phyloP scores from a whole-genome alignment of 2,329 filamentous ascomycete genomes.

The Hortaea werneckii region DNA sequence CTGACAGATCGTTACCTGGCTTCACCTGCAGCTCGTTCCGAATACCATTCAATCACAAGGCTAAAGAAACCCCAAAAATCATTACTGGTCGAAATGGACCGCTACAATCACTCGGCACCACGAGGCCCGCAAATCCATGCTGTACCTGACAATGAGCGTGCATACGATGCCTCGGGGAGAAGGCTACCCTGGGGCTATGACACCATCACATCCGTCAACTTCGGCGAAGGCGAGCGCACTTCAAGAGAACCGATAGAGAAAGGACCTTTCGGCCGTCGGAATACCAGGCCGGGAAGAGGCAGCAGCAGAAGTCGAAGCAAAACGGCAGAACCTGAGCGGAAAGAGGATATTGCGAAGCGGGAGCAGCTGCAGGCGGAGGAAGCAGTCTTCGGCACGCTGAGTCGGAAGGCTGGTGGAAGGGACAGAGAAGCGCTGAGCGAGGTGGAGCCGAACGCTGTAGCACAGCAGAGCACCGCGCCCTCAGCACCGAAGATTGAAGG shows the following conservation, averaged over 20 bases:
- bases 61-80: too few relatives aligned
- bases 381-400: slow-evolving; percentile 33
- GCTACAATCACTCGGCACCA: slow-evolving; percentile 6
- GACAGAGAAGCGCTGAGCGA: slow-evolving; percentile 18
- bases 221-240: slow-evolving; percentile 1
- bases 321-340: slow-evolving; percentile 48
- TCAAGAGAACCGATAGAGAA: slow-evolving; percentile 45
- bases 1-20: too few relatives aligned
- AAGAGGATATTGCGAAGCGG: slow-evolving; percentile 42
- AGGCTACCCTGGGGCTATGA: slow-evolving; percentile 54
- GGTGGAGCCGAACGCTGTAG: slow-evolving; percentile 13
- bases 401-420: slow-evolving; percentile 16
- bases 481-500: slow-evolving; percentile 28
- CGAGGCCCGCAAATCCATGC: slow-evolving; percentile 54
- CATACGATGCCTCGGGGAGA: slow-evolving; percentile 48
- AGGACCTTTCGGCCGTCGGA: slow-evolving; percentile 50
- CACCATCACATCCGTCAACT: neutral
- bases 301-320: slow-evolving; percentile 33
- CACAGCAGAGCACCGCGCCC: slow-evolving; percentile 11
- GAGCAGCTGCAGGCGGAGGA: slow-evolving; percentile 38
- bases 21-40: too few relatives aligned
- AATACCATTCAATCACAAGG: too few relatives aligned
- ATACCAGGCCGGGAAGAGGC: slow-evolving; percentile 24
- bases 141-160: slow-evolving; percentile 53
- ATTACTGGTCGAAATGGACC: slow-evolving; percentile 5